A percentile compares a stretch with the other conserved stretches of the same genome.
These are phyloP conservation scores for Cyamopsis tetragonoloba DNA, from an alignment of 306 rosid genomes.

Conservation along the genomic window DNA sequence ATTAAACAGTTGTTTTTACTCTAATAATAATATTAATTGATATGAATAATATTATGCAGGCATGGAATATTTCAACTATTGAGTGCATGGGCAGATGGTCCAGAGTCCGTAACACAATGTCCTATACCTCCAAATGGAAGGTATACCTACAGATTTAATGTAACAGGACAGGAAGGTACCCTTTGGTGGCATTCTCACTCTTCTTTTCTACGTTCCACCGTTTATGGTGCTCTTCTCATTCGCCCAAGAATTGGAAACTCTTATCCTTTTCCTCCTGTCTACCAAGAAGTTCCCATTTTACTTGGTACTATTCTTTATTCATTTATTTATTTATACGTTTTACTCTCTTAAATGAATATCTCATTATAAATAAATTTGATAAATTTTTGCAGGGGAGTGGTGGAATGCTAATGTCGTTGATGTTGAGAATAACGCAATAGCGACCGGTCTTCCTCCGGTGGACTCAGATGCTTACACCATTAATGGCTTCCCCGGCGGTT, in stretches of 20 bases:
- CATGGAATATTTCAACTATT: slow-evolving; percentile 52
- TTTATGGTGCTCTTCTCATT: slow-evolving; percentile 53
- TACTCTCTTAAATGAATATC: too few species aligned
- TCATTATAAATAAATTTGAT: not conserved
- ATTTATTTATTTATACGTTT: too few species aligned
- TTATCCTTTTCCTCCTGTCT: slow-evolving; percentile 30
- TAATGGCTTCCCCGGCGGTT: slow-evolving; percentile 52
- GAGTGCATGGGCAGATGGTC: slow-evolving; percentile 61
- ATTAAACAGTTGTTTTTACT: not conserved
- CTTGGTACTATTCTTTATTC: slow-evolving; percentile 22
- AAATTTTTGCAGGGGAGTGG: slow-evolving; percentile 47
- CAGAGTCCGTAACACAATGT: slow-evolving; percentile 48
- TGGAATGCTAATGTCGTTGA: slow-evolving; percentile 57
- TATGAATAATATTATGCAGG: slow-evolving; percentile 20
- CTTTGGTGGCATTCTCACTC: slow-evolving; percentile 62
- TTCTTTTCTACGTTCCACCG: slow-evolving; percentile 52
- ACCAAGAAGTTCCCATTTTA: slow-evolving; percentile 36
- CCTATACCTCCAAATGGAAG: slow-evolving; percentile 33
- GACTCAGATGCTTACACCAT: slow-evolving; percentile 48
- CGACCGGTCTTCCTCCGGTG: slow-evolving; percentile 27
- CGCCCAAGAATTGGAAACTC: slow-evolving; percentile 23
- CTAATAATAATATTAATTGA: not conserved
- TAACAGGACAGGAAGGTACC: slow-evolving; percentile 58
- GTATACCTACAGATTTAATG: slow-evolving; percentile 38
- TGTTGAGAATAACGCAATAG: slow-evolving; percentile 27